Evolutionary conservation across 1,284 basidiomycete species (phyloP), one percentile per base, ranked within the genome.

Genomic region (Ceratobasidium sp.): DNA sequence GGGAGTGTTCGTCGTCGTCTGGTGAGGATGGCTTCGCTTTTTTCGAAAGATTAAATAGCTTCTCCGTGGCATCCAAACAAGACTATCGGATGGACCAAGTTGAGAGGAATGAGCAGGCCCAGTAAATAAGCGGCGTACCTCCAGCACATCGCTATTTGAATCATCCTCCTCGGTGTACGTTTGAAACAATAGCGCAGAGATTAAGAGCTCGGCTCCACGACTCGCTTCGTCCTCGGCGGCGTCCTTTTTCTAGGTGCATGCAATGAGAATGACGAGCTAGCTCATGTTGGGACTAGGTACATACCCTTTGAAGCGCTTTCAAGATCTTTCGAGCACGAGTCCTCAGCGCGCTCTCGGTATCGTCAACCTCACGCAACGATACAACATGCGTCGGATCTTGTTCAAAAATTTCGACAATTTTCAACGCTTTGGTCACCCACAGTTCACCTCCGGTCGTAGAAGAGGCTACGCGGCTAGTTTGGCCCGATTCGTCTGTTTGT

Each of bases 371-470:
- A 16, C 85, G 83, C 0, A 93, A 84, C 1, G 87, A 80, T n/a
- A 87, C 85, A 64, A 92, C 89, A 82, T 95, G 92, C 83, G 94
- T 95, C 46, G 83, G 82, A 83, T 97, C 94, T 75, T 87, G 87
- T 82, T 93, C 91, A 44, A 96, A 83, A 64, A 82, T 81, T 33
- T 87, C 85, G 77, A 98, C 87, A 7, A 89, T 90, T 4, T 87
- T 84, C 48, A 96, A 86, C 4, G 91, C 90, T 81, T 91, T 91
- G 6, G 90, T 88, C 3, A 95, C 86, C 97, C 96, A 98, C 76
- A 94, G 90, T 81, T 92, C 88, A 33, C 95, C 94, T 76, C 93
- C 89, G 5, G 90, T 88, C 59, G 93, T 89, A 30, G 90, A 88
- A 1, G 90, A 80, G 91, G 71, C 89, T 87, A 54, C 67, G 86